Base-by-base conservation (phyloP, 768 basidiomycete genomes). In the Mycena vitilis region DNA sequence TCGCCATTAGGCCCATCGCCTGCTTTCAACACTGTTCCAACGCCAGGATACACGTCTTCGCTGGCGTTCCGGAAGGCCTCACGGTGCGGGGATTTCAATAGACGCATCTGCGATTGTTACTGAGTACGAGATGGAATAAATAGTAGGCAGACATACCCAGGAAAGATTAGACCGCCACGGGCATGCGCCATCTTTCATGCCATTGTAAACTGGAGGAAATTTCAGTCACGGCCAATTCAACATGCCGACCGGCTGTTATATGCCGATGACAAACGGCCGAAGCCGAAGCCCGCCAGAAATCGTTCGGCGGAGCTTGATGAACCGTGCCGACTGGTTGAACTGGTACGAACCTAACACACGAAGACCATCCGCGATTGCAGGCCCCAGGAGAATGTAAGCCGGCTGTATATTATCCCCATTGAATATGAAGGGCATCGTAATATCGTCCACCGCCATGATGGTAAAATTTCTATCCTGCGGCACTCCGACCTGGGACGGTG, bases 121-220 rank as follows among this genome's bases (percentile, higher is more conserved):
- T 40, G 11, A 10, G 40, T 3, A 9, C 40, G 40, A 3, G 40
- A 10, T 40, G 40, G 40, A 40, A 40, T 40, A 8, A 10, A 11
- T 10, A 4, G 7, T 40, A 15, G 7, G 20, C n/a, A 56, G 22
- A 38, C 56, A 40, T 44, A 44, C 56, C 56, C 56, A 57, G 13
- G 56, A 40, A 42, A 57, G 56, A 25, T 57, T 57, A 12, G 56
- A 57, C 8, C 56, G 56, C 56, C 56, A 57, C 12, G 56, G 56
- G 3, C 42, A 40, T 5, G 56, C 56, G 56, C 56, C 56, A 23
- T 57, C 56, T 23, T 42, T 57, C 40, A 57, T 57, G 13, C 56
- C 56, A 16, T 57, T 57, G 56, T 57, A 57, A 15, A 57, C 56
- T 57, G 38, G 38, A 20, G 5, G 15, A 10, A 23, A 42, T 3